Evolutionary conservation across 2,329 filamentous ascomycete genomes (phyloP).

Genomic region (Pezicula rhizophila): DNA sequence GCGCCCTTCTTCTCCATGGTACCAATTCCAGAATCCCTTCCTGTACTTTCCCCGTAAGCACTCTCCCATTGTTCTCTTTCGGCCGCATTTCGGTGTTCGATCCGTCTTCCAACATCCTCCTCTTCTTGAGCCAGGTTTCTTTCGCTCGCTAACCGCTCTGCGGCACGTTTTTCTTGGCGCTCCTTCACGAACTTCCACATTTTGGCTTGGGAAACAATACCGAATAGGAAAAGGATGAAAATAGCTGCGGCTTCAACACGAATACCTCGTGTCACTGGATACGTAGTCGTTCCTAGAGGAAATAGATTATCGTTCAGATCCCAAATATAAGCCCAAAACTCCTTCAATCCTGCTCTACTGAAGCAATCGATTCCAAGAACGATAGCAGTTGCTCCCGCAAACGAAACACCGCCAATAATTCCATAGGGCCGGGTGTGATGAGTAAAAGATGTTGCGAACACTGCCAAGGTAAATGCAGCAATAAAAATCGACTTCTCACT

Average conservation of each 20-base stretch:
- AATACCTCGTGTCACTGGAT: slow-evolving; percentile 81
- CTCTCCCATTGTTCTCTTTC: slow-evolving; percentile 71
- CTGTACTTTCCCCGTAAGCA: slow-evolving; percentile 59
- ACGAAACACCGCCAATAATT: slow-evolving; percentile 70
- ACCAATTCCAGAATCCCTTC: slow-evolving; percentile 25
- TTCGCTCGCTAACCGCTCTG: slow-evolving; percentile 42
- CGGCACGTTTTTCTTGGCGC: slow-evolving; percentile 47
- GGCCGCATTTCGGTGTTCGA: slow-evolving; percentile 55
- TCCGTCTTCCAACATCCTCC: slow-evolving; percentile 59
- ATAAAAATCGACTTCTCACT: slow-evolving; percentile 70
- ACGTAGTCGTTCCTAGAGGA: slow-evolving; percentile 68
- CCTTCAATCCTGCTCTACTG: slow-evolving; percentile 81
- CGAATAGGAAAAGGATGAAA: slow-evolving; percentile 66
- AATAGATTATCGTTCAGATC: slow-evolving; percentile 73
- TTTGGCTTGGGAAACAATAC: slow-evolving; percentile 77
- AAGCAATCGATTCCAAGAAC: slow-evolving; percentile 89
- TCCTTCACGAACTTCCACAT: slow-evolving; percentile 77
- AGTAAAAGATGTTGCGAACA: slow-evolving; percentile 72
- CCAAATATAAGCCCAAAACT: slow-evolving; percentile 96
- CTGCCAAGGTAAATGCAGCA: slow-evolving; percentile 58
- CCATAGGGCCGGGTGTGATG: slow-evolving; percentile 72
- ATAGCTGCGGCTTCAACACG: slow-evolving; percentile 76
- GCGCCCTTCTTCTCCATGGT: slow-evolving; percentile 37
- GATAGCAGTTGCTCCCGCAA: slow-evolving; percentile 72
- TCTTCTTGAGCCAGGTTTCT: slow-evolving; percentile 58